Evolutionary conservation across 2,329 filamentous ascomycete species (phyloP), one percentile per base, ranked within the genome.

Genomic region (Phaeosphaeriaceae sp.): DNA sequence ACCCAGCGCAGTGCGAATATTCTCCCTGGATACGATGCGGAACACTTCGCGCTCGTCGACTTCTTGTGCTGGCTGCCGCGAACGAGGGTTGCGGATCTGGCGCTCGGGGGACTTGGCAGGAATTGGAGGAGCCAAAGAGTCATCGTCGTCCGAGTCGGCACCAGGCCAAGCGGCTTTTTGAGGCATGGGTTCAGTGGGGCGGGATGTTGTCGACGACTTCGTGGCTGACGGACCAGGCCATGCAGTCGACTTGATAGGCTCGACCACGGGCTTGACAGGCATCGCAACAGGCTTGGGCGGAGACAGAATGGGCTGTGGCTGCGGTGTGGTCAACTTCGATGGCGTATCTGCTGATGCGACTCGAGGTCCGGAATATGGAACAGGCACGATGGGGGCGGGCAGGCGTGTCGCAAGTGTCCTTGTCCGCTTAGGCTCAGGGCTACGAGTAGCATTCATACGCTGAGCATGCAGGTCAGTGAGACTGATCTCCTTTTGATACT

Each of bases 21-120:
- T 77, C 23, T 76, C 72, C 43, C 66, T 73, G 6, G 74, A 76
- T 2, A 77, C 63, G 44, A 75, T 74, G 19, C 70, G 73, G 7
- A 52, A 23, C 51, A 70, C 40, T 53, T 55, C 53, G 22, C 56
- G 54, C 23, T 60, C 61, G 23, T 55, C 32, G 57, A 47, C 19
- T 21, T 24, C 2, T 46, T 3, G n/a, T 51, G 35, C 48, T 58
- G 60, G 22, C 61, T 46, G 13, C 58, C 48, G 13, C 23, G 55
- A 11, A 13, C 26, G 55, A 9, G 53, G 19, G 22, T 30, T 7
- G 23, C 23, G 49, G 17, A 43, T 21, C 1, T 54, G 26, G 52
- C 68, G 69, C 11, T 62, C 59, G 0, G 66, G 66, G 22, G 62
- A 68, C 58, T 68, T 71, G 1, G 56, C 26, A 10, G 70, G 72